Evolutionary conservation across 2,329 filamentous ascomycete species (phyloP).

Genomic region (Coniella vitis): DNA sequence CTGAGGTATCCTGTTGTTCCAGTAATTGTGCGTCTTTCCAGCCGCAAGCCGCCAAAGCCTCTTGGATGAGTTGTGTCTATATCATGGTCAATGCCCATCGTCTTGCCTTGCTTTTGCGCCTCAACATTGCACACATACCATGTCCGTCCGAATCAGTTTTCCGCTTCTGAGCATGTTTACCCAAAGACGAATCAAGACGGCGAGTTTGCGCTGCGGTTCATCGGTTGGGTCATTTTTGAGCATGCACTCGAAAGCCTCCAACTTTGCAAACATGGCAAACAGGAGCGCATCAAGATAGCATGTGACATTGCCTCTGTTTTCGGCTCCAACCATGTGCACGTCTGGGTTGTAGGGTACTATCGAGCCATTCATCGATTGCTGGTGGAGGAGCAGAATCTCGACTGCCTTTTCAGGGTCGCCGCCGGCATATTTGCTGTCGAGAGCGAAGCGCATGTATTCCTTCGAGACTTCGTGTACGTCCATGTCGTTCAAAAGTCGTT

Average conservation of each 20-base stretch:
- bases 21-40: conserved; percentile 73
- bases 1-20: conserved; percentile 91
- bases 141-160: conserved; percentile 74
- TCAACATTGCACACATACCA: conserved; percentile 47
- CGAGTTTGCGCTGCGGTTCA: conserved; percentile 63
- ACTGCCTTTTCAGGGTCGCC: conserved; percentile 69
- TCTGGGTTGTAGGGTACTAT: conserved; percentile 68
- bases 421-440: conserved; percentile 56
- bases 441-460: conserved; percentile 52
- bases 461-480: conserved; percentile 39
- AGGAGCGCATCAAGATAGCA: conserved; percentile 89
- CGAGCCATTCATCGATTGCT: conserved; percentile 74
- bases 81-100: conserved; percentile 22
- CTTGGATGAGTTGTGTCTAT: conserved; percentile 75
- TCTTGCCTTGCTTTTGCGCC: not conserved
- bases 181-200: conserved; percentile 78
- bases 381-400: conserved; percentile 69
- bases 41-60: conserved; percentile 75
- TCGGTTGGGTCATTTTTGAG: conserved; percentile 73
- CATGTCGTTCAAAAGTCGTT: conserved; percentile 34
- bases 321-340: conserved; percentile 71
- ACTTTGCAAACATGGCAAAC: conserved; percentile 90
- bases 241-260: conserved; percentile 90
- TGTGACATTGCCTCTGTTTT: conserved; percentile 81
- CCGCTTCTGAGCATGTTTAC: conserved; percentile 86